A percentile compares a stretch with the other conserved stretches of the same genome.
phyloP scores from a whole-genome alignment of 306 rosid genomes.

The Acacia melanoxylon region DNA sequence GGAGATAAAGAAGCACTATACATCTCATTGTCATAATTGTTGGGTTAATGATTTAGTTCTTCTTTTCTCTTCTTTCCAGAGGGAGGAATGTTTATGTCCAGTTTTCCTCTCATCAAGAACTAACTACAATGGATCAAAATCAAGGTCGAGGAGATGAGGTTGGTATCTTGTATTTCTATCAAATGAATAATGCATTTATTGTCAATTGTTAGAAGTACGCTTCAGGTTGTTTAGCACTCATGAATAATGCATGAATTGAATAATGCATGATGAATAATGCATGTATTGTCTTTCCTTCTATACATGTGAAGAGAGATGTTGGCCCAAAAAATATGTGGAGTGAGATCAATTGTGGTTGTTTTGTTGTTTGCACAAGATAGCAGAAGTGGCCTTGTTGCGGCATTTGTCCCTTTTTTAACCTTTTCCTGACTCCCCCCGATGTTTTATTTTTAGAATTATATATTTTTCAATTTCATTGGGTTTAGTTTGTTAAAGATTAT shows the following conservation, averaged over 20 bases:
- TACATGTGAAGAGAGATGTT: not conserved
- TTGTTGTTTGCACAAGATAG: slow-evolving; percentile 24
- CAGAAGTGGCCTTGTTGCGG: not conserved
- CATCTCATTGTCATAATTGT: slow-evolving; percentile 17
- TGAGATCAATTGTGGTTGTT: slow-evolving; percentile 10
- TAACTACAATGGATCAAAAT: slow-evolving; percentile 90
- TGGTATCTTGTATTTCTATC: slow-evolving; percentile 36
- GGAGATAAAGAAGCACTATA: slow-evolving; percentile 1
- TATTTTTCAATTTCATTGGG: slow-evolving; percentile 19
- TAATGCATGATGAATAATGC: too few species aligned
- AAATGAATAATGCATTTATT: too few species aligned
- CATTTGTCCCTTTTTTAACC: not conserved
- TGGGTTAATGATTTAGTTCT: slow-evolving; percentile 10
- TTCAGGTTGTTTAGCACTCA: too few species aligned
- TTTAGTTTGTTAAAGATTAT: slow-evolving; percentile 32
- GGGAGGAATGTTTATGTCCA: slow-evolving; percentile 99
- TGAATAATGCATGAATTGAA: too few species aligned
- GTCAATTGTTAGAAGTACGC: too few species aligned
- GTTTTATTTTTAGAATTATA: not conserved
- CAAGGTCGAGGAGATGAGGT: slow-evolving; percentile 99
- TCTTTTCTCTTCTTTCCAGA: slow-evolving; percentile 46
- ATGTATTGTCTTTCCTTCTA: not conserved
- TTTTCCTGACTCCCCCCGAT: not conserved
- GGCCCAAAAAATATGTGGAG: not conserved
- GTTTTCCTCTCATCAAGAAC: slow-evolving; percentile 95